Conservation (phyloP, 1,284 basidiomycete species). For the Apiotrichum gracile region DNA sequence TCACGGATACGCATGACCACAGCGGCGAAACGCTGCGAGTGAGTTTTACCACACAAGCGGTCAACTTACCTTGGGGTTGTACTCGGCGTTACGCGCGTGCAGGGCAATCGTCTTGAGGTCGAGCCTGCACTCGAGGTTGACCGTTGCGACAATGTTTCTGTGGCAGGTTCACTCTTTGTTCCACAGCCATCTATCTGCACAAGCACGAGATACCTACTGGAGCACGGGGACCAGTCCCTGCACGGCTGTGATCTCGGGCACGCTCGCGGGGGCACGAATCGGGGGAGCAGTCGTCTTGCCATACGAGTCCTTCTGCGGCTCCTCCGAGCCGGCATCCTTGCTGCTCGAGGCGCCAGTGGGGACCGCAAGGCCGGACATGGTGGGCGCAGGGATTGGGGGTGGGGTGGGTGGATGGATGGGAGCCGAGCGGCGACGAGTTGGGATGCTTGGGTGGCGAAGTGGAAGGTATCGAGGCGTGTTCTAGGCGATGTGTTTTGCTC, state of each 20-base stretch:
- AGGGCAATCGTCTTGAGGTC: conserved; percentile 98
- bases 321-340: neutral
- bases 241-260: conserved; percentile 76
- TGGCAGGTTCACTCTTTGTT: neutral
- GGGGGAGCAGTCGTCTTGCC: conserved; percentile 16
- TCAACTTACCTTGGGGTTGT: conserved; percentile 91
- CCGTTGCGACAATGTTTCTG: conserved; percentile 96
- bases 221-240: conserved; percentile 91
- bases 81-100: conserved; percentile 97
- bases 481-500: too few species aligned
- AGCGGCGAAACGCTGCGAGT: conserved; percentile 93
- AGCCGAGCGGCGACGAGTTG: neutral
- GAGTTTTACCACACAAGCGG: conserved; percentile 32
- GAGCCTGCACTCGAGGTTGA: conserved; percentile 93
- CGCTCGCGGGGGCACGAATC: conserved; percentile 25
- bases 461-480: too few species aligned
- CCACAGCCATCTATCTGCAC: neutral
- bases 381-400: too few species aligned
- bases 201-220: conserved; percentile 53
- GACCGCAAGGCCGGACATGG: conserved; percentile 26
- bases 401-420: neutral
- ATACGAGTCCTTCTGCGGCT: conserved; percentile 10
- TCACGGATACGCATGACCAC: conserved; percentile 99
- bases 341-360: conserved; percentile 6
- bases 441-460: too few species aligned